Base-by-base conservation (phyloP, 257 asterid genomes). In the Solanum corneliomulleri region DNA sequence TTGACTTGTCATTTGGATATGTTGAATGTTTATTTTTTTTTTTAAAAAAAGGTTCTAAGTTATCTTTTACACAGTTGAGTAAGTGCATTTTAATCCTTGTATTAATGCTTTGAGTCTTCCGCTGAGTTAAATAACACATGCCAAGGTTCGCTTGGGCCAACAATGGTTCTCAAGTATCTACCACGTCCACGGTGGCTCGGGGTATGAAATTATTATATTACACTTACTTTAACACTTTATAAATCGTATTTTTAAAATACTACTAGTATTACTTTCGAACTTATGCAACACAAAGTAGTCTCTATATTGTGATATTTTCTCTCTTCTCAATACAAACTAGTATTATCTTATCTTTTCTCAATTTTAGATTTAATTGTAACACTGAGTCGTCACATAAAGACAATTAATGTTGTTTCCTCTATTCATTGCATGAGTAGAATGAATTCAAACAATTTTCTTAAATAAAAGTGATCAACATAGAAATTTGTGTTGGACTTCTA, bases 341-440 rank as follows among this genome's bases (percentile, higher is more conserved):
- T 56, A 56, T 56, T 7, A 56, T 20, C 64, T 56, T 56, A 11
- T 56, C 5, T 56, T 11, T 56, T 20, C 64, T 20, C 64, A 56
- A 56, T 56, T 56, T 56, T 2, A 56, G 47, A 56, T 7, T 2
- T 56, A 20, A 20, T 56, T 56, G 64, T 56, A 56, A 56, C 25
- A 56, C 25, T 0, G 0, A 20, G 25, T 56, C 5, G 0, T 56
- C 25, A 56, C 2, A 56, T 0, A 56, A 20, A 56, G 25, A 56
- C 12, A 56, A 6, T 56, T 56, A 56, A 56, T 56, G 64, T 56
- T 56, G 25, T 56, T 56, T 56, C 25, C 25, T 56, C 25, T 20
- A 56, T 56, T 56, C 1, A 56, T 56, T 3, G 64, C 12, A 56
- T 56, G 11, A 56, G 11, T 56, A 56, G 25, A 56, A 20, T 1